Evolutionary conservation across 768 basidiomycete species (phyloP), one percentile per base, ranked within the genome.

Genomic region (Lactarius evosmus): DNA sequence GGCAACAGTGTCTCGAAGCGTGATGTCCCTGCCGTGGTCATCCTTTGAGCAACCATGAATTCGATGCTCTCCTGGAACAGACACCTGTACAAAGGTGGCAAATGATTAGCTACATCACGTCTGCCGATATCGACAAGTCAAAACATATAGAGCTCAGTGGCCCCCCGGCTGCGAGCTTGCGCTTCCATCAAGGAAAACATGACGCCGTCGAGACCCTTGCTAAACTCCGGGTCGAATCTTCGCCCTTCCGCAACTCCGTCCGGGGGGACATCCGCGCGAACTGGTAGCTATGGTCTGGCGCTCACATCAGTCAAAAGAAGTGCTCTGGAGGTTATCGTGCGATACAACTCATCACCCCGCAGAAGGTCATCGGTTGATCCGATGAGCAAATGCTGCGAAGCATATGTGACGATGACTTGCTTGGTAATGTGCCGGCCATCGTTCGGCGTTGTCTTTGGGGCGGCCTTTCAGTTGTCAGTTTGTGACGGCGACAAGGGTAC

Each of bases 371-470:
- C 95, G 2, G 95, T 96, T 7, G 93, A 98, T 77, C 98, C 97
- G 67, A 98, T 98, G 38, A 98, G 82, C 59, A 98, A 81, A 27
- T 98, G 78, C 71, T 98, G 97, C 32, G 98, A 83, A 22, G 98
- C 97, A 74, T 97, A 98, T 89, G 98, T 98, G 68, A 98, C 95
- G 66, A 99, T 98, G 76, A 98, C 98, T 74, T 98, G 95, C 73
- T 94, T 91, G 85, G 98, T 98, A 61, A 92, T 85, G 49, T 87
- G 83, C 50, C 92, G 86, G 58, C 94, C 87, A 67, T 90, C 89
- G 56, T 77, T 79, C 50, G 85, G 75, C 6, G 86, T 83, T 22
- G 83, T 77, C 65, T 81, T 80, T 9, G 76, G 71, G 67, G 81
- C 82, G 7, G 75, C 67, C 61, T 77, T 80, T 12, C 77, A 72